These are phyloP conservation scores for Cetraspora pellucida DNA, from an alignment of 192 early-diverging fungal species.

Conservation along the genomic window DNA sequence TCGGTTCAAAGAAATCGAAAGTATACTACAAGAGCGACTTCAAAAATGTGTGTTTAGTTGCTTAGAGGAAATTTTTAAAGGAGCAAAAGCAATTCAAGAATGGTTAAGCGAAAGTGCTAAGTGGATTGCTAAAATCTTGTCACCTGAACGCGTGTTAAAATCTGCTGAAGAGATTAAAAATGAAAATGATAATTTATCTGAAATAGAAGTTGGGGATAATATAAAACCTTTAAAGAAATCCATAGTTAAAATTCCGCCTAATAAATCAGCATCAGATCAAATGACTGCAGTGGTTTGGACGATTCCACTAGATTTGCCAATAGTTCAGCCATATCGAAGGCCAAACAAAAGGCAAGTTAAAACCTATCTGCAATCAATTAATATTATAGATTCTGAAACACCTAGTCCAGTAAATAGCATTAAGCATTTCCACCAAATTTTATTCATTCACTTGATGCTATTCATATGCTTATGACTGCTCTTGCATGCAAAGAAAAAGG, in stretches of 20 bases:
- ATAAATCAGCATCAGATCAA: constrained; percentile 52
- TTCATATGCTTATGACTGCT: constrained; percentile 96
- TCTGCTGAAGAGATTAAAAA: constrained; percentile 41
- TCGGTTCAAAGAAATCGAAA: constrained; percentile 77
- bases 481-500: constrained; percentile 77
- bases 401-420: constrained; percentile 81
- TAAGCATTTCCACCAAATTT: constrained; percentile 99
- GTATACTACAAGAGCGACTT: constrained; percentile 68
- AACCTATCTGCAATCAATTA: constrained; percentile 83
- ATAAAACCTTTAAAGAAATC: constrained; percentile 4
- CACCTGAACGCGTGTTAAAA: constrained; percentile 48
- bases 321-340: constrained; percentile 96
- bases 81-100: constrained; percentile 88
- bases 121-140: constrained; percentile 80
- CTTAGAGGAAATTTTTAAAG: constrained; percentile 86
- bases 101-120: constrained; percentile 90
- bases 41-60: constrained; percentile 78
- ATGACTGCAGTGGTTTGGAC: constrained; percentile 97
- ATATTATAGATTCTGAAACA: constrained; percentile 67
- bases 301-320: constrained; percentile 89
- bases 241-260: constrained; percentile 8
- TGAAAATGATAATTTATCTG: constrained; percentile 20
- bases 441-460: constrained; percentile 96
- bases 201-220: constrained; percentile 23
- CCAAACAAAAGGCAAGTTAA: constrained; percentile 59